Base-by-base conservation (phyloP, 2,329 filamentous ascomycete species). In the Epichloe typhina region DNA sequence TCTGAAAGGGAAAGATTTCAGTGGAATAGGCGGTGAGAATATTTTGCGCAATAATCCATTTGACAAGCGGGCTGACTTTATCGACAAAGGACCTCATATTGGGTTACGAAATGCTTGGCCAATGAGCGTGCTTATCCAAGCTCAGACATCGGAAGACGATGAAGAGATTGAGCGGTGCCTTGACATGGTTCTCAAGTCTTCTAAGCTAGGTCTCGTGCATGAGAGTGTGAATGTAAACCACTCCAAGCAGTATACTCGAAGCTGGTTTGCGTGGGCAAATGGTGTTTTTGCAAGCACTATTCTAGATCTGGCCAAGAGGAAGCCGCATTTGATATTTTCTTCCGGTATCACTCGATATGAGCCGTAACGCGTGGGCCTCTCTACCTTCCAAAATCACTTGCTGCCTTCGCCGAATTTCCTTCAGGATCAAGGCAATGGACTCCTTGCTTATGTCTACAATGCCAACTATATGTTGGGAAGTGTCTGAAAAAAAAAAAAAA, bases 201-300 rank as follows among this genome's bases (percentile, higher is more conserved):
- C 85, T 54, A 76, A 74, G 49, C 73, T 94, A 9, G 93, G 93
- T 0, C 69, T 98, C 46, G 76, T 98, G 2, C 91, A 98, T 61
- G 93, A 98, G 70, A 95, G 87, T 59, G 81, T 98, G 40, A 81
- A 95, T 60, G 91, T 97, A 5, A 82, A 91, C 54, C 62, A 68
- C 40, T 59, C 71, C 2, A 54, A 56, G n/a, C 69, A 72, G 21
- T 97, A 93, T 66, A 96, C 91, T 2, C 75, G 89, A 56, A 88
- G 85, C 62, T 97, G 91, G 91, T 97, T 97, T 65, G 88, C 91
- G 2, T 97, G 90, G 93, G 93, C 93, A 11, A 98, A 98, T 59
- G 93, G 88, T 1, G 88, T 98, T 11, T 97, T 95, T 68, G 89
- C 91, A 13, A 84, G 88, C 66, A 95, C 90, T 0, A 88, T 98